Evolutionary conservation across 2,329 filamentous ascomycete genomes (phyloP).

Genomic region (Epichloe hybrida): DNA sequence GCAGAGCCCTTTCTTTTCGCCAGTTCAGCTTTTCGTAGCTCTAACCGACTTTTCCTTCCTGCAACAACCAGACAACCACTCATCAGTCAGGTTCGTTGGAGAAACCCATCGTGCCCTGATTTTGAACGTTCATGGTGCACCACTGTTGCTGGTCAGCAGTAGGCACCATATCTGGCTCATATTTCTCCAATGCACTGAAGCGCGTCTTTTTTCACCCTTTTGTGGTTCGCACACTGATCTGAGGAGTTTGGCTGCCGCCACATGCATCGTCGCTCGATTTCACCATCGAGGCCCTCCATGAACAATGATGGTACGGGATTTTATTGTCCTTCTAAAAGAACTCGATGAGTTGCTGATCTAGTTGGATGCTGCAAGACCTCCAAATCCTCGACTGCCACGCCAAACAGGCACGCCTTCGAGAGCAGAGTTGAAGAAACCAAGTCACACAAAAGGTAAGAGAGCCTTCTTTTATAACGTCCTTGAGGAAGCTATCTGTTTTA

Average conservation of each 20-base stretch:
- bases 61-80: not conserved
- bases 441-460: slow-evolving; percentile 74
- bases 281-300: not conserved
- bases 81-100: not conserved
- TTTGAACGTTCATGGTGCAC: not conserved
- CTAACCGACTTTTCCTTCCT: not conserved
- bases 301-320: slow-evolving; percentile 1
- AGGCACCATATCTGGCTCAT: not conserved
- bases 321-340: not conserved
- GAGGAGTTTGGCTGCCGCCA: not conserved
- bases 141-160: not conserved
- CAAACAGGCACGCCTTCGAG: slow-evolving; percentile 62
- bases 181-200: slow-evolving; percentile 1
- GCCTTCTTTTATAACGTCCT: not conserved
- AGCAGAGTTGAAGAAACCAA: slow-evolving; percentile 72
- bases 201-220: not conserved
- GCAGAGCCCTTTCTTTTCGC: not conserved
- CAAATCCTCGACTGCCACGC: slow-evolving; percentile 31
- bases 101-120: not conserved
- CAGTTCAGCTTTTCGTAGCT: not conserved
- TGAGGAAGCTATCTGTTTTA: slow-evolving; percentile 13
- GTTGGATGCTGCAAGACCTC: not conserved
- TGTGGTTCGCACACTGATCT: not conserved
- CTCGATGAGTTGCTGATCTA: not conserved
- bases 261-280: not conserved